Conservation (phyloP, 305 asterid genomes). For the Plantago lanceolata region DNA sequence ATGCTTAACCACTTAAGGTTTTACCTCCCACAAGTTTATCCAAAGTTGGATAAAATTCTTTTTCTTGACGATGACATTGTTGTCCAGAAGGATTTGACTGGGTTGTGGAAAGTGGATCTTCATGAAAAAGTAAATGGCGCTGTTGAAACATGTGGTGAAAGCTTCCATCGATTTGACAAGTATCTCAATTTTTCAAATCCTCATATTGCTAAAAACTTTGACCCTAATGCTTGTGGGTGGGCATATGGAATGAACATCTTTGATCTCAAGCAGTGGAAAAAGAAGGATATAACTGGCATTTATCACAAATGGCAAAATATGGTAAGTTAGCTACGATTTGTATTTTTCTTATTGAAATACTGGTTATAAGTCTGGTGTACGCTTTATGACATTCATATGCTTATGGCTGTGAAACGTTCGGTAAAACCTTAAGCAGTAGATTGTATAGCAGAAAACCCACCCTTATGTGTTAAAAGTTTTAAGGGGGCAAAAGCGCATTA, state of each 20-base stretch:
- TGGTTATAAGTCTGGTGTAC: not conserved
- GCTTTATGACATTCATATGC: not conserved
- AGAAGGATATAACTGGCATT: constrained; percentile 91
- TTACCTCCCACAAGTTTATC: constrained; percentile 94
- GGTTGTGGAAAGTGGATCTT: constrained; percentile 83
- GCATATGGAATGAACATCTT: constrained; percentile 98
- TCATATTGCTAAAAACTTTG: constrained; percentile 74
- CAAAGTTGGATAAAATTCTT: constrained; percentile 86
- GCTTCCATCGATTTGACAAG: constrained; percentile 94
- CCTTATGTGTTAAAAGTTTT: no score
- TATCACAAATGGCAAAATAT: constrained; percentile 97
- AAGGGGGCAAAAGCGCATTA: no score
- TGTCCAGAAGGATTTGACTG: constrained; percentile 93
- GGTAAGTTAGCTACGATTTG: constrained; percentile 38
- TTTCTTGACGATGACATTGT: constrained; percentile 96
- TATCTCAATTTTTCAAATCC: constrained; percentile 94
- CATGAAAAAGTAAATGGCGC: constrained; percentile 95
- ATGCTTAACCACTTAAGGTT: constrained; percentile 96
- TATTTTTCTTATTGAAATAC: not conserved
- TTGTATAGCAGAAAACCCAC: no score
- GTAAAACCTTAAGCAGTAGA: no score
- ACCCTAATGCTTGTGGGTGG: constrained; percentile 98
- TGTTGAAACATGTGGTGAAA: constrained; percentile 95
- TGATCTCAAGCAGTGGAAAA: constrained; percentile 91
- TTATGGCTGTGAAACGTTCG: not conserved